Evolutionary conservation across 345 rosid species (phyloP), one percentile per base, ranked within the genome.

Genomic region (Rhodamnia rubescens): DNA sequence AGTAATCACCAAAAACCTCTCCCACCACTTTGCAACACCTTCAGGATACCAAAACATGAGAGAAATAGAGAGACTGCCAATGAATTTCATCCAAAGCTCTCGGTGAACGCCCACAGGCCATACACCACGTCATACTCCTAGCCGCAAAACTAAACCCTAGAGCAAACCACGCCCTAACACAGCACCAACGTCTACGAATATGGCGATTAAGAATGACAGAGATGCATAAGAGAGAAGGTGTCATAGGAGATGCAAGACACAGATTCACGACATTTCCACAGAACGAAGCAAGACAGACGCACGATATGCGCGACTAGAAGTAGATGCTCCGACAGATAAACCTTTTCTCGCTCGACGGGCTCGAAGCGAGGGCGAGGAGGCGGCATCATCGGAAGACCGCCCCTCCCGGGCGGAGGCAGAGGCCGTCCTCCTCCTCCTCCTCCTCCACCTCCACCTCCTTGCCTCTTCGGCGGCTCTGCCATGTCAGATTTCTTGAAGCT

Each of bases 281-380:
- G 53, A 24, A 80, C 50, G 6, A 1, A 81, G 83, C 27, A 81
- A 44, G 53, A 44, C 54, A 18, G 2, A 26, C 40, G 29, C 53
- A 11, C n/a, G 82, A 42, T 20, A n/a, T 5, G 7, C 20, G 49
- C 26, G 24, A 44, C 51, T 42, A 44, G 50, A 0, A 49, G 49
- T 9, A 21, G 74, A 83, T 57, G 52, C 13, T n/a, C 55, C 74
- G 27, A 85, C 58, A 44, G 49, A 42, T 7, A 51, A 82, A 94
- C 98, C 98, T 95, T 97, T 82, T 95, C 98, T 20, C 97, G 98
- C 90, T 95, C 98, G 26, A 93, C 95, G 47, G 97, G 98, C 83
- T 90, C 95, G 50, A 91, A 53, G 78, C 92, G 92, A 75, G 89
- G 90, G 16, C 93, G 96, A 82, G 93, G 91, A 27, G 92, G 93